phyloP scores from a whole-genome alignment of 768 basidiomycete genomes.

The Chalciporus pseudorubinellus region DNA sequence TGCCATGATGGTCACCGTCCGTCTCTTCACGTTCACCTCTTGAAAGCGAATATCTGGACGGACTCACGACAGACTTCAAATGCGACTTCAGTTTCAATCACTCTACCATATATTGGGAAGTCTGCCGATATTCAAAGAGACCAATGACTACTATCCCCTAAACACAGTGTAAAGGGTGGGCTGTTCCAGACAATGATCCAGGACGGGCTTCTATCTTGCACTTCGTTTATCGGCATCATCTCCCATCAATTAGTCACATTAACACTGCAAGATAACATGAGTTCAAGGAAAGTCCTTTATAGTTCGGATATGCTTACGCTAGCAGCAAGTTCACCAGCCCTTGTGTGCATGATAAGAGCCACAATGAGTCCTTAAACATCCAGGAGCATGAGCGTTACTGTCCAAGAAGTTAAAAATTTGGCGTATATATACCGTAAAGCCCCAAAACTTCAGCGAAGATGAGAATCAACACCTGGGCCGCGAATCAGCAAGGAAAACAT shows the following conservation, averaged over 20 bases:
- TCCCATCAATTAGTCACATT: constrained; percentile 6
- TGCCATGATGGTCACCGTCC: constrained; percentile 38
- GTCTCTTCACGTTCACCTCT: constrained; percentile 4
- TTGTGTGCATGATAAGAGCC: constrained; percentile 94
- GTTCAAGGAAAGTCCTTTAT: neutral
- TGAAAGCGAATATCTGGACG: neutral
- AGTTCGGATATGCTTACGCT: constrained; percentile 10
- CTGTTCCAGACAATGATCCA: no score
- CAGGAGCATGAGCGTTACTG: neutral
- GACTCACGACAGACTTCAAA: constrained; percentile 29
- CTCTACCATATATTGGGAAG: constrained; percentile 50
- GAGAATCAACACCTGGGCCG: constrained; percentile 83
- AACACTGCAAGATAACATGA: constrained; percentile 23
- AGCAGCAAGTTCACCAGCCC: constrained; percentile 34
- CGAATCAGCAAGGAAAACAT: constrained; percentile 1
- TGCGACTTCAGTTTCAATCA: constrained; percentile 46
- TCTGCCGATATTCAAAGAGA: constrained; percentile 49
- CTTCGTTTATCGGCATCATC: no score
- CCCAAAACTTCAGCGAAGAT: constrained; percentile 96
- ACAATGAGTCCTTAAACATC: constrained; percentile 69
- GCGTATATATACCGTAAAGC: constrained; percentile 63
- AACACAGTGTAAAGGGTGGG: no score
- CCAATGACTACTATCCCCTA: constrained; percentile 67
- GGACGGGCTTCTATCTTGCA: no score
- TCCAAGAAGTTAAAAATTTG: neutral